Evolutionary conservation across 1,284 basidiomycete species (phyloP), one percentile per base, ranked within the genome.

Genomic region (Pseudozyma sp.): DNA sequence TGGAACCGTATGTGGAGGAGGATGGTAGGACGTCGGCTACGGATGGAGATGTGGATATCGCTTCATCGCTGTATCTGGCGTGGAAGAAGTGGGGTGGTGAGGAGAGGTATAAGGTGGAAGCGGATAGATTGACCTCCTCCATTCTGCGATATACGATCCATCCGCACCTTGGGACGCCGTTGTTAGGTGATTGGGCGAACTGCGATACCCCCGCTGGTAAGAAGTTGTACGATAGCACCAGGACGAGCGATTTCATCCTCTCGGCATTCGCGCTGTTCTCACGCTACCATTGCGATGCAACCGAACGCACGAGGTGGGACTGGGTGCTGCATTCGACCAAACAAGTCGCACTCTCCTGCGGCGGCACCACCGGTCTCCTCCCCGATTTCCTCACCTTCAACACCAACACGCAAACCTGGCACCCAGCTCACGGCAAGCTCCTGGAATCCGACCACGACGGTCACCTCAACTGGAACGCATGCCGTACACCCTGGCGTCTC

Each of bases 11-110:
- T 49, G 73, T 76, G 13, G 75, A 67, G 10, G 70, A 78, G 14
- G 80, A 81, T 29, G 80, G 77, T 0, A 35, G 52, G 14, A 76
- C 73, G 1, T 72, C 63, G 9, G 80, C 80, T 5, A 81, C 80
- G 4, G 80, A 81, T 54, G 80, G 80, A 42, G 80, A 81, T 47
- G 68, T 81, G 33, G 80, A 81, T 54, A 81, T 81, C 45, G 80
- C 80, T 3, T 74, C 75, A 0, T 58, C 79, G 7, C 76, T 81
- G 4, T 79, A 79, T 45, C 56, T 74, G 0, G 80, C 79, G 2
- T 19, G 40, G 0, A 49, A 49, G 13, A 37, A 39, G 19, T 81
- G 77, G 24, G 24, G 24, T 54, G 66, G 76, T 0, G 70, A 65
- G 14, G 63, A 56, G 10, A 54, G 70, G 17, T 81, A 81, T 49